A percentile compares a stretch with the other conserved stretches of the same genome.
phyloP scores from a whole-genome alignment of 306 rosid species.

The Abrus precatorius region DNA sequence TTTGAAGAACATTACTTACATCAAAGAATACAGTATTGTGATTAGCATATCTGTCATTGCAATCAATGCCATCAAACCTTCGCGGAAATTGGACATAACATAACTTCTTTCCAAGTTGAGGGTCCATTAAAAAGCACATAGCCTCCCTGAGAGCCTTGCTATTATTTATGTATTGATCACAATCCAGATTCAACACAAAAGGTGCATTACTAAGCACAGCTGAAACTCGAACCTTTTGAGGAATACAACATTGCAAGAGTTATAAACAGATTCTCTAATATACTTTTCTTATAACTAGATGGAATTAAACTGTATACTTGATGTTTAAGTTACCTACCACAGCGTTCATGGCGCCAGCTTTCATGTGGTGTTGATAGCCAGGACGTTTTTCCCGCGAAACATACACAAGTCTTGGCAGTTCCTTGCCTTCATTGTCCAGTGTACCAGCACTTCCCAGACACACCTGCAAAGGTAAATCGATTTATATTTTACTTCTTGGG shows the following conservation, averaged over 20 bases:
- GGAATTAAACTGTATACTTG: not conserved
- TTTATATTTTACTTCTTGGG: not conserved
- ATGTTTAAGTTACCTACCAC: slow-evolving; percentile 63
- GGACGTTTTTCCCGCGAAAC: slow-evolving; percentile 94
- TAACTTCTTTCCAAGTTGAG: slow-evolving; percentile 79
- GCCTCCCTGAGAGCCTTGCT: slow-evolving; percentile 93
- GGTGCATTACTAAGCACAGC: slow-evolving; percentile 97
- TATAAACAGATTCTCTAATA: slow-evolving; percentile 19
- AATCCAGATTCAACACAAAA: slow-evolving; percentile 91
- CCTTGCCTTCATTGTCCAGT: slow-evolving; percentile 80
- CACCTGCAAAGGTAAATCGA: slow-evolving; percentile 65
- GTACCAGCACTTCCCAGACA: slow-evolving; percentile 91
- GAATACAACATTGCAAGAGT: slow-evolving; percentile 42
- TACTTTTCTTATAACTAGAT: not conserved
- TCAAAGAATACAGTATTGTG: slow-evolving; percentile 79
- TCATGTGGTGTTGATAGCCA: slow-evolving; percentile 78
- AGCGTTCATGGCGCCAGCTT: slow-evolving; percentile 99
- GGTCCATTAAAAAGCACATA: slow-evolving; percentile 97
- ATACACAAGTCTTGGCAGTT: slow-evolving; percentile 84
- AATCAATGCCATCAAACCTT: slow-evolving; percentile 89
- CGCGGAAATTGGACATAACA: slow-evolving; percentile 93
- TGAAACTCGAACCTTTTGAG: slow-evolving; percentile 83
- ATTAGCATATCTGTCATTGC: slow-evolving; percentile 84
- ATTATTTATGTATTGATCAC: slow-evolving; percentile 97
- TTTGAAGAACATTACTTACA: slow-evolving; percentile 62